Evolutionary conservation across 495 filamentous ascomycete genomes (phyloP).

Genomic region (Trichoderma parareesei): DNA sequence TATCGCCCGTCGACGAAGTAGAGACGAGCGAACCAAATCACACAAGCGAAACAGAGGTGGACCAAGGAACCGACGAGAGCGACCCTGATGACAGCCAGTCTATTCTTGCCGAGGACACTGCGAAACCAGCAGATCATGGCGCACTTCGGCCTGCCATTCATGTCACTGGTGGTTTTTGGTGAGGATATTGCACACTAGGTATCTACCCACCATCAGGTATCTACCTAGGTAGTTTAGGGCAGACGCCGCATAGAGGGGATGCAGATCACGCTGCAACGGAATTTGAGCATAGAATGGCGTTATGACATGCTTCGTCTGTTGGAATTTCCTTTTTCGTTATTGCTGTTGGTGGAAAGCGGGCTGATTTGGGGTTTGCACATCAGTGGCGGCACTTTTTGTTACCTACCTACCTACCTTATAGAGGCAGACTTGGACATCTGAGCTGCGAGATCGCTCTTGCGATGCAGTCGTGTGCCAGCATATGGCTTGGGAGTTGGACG

Average conservation of each 20-base stretch:
- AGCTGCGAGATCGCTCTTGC: neutral
- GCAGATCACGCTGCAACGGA: neutral
- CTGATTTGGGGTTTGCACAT: neutral
- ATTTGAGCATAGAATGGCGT: slow-evolving; percentile 8
- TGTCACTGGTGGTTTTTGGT: neutral
- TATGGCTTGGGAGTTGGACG: too few relatives aligned
- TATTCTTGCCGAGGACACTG: neutral
- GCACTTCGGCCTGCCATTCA: neutral
- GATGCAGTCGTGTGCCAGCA: too few relatives aligned
- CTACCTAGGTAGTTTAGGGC: neutral
- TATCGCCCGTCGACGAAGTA: slow-evolving; percentile 1
- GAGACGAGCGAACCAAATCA: slow-evolving; percentile 5
- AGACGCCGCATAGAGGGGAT: neutral
- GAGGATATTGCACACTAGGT: neutral
- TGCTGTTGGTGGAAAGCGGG: neutral
- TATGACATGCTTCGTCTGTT: neutral
- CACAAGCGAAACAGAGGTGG: neutral
- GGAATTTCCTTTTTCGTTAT: neutral
- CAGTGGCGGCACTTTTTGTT: neutral
- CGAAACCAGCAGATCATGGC: neutral
- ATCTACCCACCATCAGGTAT: neutral
- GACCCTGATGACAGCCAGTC: slow-evolving; percentile 1
- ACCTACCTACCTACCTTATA: neutral
- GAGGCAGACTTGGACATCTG: neutral
- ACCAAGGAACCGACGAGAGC: neutral